Base-by-base conservation (phyloP, 208 protist species). In the Vickermania spadyakhi region DNA sequence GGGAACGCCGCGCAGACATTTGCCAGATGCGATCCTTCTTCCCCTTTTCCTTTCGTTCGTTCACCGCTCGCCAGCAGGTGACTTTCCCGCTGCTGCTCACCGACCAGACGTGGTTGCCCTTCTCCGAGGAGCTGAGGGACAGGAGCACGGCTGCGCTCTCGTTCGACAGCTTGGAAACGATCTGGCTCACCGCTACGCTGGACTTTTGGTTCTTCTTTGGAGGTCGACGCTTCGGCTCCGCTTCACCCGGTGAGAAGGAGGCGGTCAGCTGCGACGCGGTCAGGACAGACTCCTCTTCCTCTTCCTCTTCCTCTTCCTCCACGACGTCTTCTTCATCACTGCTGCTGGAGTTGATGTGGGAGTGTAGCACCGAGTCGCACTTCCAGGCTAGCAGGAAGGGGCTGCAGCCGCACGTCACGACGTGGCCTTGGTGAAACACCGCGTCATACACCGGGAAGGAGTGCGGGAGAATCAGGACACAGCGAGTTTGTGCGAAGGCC, bases 371-470 rank as follows among this genome's bases (percentile, higher is more conserved):
- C 11, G 36, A 7, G 36, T 80, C 63, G 60, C 79, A 88, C 26
- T 57, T 22, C 84, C 87, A 94, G 3, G 81, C 66, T 41, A 77
- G 62, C 22, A 94, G 50, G 51, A 73, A 57, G 21, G 70, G 52
- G 66, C 74, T 72, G 53, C 81, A 94, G n/a, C 87, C 87, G n/a
- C 73, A 73, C 0, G 84, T 81, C 31, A 94, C 69, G 52, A 94
- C 77, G 41, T 75, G 72, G 28, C 74, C 71, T n/a, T 86, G 70
- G 56, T 88, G 84, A 55, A 94, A 89, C 29, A 84, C 71, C 23
- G 73, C 76, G n/a, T 60, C 50, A 71, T 91, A 88, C 1, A 91
- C 64, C 3, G 81, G 78, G 54, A 80, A 87, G n/a, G 62, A 58
- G 52, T 91, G 81, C 3, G 79, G 79, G 28, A 94, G 58, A 1